Evolutionary conservation across 495 filamentous ascomycete genomes (phyloP), one percentile per base, ranked within the genome.

Genomic region (Barbatosphaeria neglecta): DNA sequence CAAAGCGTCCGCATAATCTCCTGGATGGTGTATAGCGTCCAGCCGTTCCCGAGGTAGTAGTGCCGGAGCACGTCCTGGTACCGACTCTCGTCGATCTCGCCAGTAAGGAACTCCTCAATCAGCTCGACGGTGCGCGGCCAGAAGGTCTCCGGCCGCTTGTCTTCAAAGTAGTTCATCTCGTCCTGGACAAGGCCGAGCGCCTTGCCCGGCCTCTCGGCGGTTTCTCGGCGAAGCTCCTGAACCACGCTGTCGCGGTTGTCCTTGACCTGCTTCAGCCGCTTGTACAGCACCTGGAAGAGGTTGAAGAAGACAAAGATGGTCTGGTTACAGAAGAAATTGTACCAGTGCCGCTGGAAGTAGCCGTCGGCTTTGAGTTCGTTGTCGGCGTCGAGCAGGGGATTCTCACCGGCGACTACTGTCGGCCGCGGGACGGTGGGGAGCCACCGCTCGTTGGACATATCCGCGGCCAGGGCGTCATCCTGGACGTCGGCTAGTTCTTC

Each of bases 281-380:
- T 78, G 63, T 90, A 97, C 6, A 97, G 69, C 3, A 84, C 82
- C 61, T 92, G 80, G 63, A 97, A 94, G 28, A 90, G 79, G 17
- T 84, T 82, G 69, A 99, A 84, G 72, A 99, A 95, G 66, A 87
- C 87, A 55, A 84, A 90, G 37, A 99, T 85, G 39, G 82, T 83
- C 48, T 86, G 74, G 60, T 94, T 97, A 59, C 80, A 82, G 66
- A 90, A 99, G 55, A 97, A 75, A 50, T 88, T 86, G 69, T 84
- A 95, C 50, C 70, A 74, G 8, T 78, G 75, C 47, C 92, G 84
- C 52, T 75, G 73, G 67, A 87, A 94, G 20, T 86, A 82, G 40
- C 87, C 80, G 41, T 95, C 87, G 7, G 86, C 77, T 22, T 80
- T 83, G 54, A 83, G 73, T 56, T 87, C 77, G 22, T 73, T 78